phyloP scores from a whole-genome alignment of 2,329 filamentous ascomycete species.

The Furcasterigmium furcatum region DNA sequence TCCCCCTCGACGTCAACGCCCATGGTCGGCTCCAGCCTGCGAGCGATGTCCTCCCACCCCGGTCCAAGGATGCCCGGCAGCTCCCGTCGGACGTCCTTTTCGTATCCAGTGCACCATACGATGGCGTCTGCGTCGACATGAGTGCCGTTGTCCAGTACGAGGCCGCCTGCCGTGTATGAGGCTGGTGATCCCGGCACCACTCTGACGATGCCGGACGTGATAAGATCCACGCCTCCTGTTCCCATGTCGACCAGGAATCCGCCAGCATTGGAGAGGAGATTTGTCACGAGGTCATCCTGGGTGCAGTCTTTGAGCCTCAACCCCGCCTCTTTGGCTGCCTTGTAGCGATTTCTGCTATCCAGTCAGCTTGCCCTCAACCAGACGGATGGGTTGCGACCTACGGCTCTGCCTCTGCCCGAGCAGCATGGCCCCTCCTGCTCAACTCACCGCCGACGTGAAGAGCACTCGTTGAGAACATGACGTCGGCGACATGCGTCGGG shows the following conservation, averaged over 20 bases:
- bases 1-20: conserved; percentile 38
- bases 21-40: conserved; percentile 32
- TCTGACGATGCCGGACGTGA: conserved; percentile 19
- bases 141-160: conserved; percentile 25
- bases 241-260: conserved; percentile 33
- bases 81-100: conserved; percentile 19
- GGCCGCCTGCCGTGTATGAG: conserved; percentile 20
- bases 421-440: conserved; percentile 2
- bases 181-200: conserved; percentile 9
- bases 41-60: conserved; percentile 19
- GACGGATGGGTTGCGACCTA: conserved; percentile 8
- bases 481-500: conserved; percentile 17
- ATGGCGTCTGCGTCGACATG: conserved; percentile 24
- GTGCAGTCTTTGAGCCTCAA: conserved; percentile 7
- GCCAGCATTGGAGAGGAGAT: conserved; percentile 24
- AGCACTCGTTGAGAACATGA: conserved; percentile 3
- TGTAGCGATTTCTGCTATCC: conserved; percentile 6
- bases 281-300: conserved; percentile 8
- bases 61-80: conserved; percentile 23
- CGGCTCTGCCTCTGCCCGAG: conserved; percentile 7
- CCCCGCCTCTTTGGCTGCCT: neutral
- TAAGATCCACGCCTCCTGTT: conserved; percentile 19
- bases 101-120: conserved; percentile 33
- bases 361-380: neutral
- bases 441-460: conserved; percentile 7